Base-by-base conservation (phyloP, 129 eudicot species). In the Saussurea involucrata region DNA sequence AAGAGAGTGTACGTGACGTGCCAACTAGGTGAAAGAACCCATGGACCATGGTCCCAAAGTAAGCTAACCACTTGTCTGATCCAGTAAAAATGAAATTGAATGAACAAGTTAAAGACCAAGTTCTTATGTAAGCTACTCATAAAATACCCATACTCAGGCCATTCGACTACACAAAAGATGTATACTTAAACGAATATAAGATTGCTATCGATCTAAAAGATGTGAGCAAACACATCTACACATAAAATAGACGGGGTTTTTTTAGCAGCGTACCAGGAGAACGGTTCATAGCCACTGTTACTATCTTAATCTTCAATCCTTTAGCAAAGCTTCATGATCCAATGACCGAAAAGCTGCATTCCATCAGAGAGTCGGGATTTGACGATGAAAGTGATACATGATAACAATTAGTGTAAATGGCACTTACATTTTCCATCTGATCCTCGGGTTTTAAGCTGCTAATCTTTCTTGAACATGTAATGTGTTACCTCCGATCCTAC, bases 371-470 rank as follows among this genome's bases (percentile, higher is more conserved):
- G 40, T 34, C 40, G 7, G 55, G 55, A 44, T 44, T 44, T 44
- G 15, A 34, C 9, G 40, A 34, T 34, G 40, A 34, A 44, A 44
- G 15, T 40, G 53, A 40, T 40, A 3, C 53, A 40, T 3, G 3
- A 40, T 40, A 40, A 40, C 12, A 9, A 40, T 9, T 9, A 40
- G 60, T 53, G 11, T 18, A 57, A n/a, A 46, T 49, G 60, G 60
- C 22, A 17, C n/a, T 49, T 49, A 49, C 27, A 21, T 58, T 21
- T 21, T 20, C 27, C 64, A 58, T 28, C 72, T 21, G 25, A 31
- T 20, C 53, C 55, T 32, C 20, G 25, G 40, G 24, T 28, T 68
- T 82, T 76, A 76, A 33, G 71, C 82, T 46, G 78, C 74, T 55
- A 81, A 58, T 27, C 81, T 76, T 8, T 69, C 85, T 67, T 71